A percentile compares a stretch with the other conserved stretches of the same genome.
phyloP scores from a whole-genome alignment of 2,329 filamentous ascomycete species.

The Claviceps sp. region DNA sequence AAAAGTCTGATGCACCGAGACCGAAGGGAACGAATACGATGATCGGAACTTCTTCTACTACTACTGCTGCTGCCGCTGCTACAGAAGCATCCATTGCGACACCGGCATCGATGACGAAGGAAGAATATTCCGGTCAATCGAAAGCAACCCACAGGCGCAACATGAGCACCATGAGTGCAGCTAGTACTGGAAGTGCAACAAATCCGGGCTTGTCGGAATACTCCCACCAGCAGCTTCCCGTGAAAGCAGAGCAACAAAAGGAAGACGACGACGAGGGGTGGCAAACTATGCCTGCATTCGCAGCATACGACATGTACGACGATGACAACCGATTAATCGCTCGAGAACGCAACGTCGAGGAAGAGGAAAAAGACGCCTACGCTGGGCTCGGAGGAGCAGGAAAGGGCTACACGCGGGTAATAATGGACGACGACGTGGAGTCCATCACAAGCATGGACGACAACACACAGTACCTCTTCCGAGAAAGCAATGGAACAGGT shows the following conservation, averaged over 20 bases:
- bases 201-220: constrained; percentile 54
- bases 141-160: constrained; percentile 21
- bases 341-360: constrained; percentile 60
- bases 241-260: constrained; percentile 39
- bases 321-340: constrained; percentile 83
- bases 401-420: constrained; percentile 90
- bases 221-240: constrained; percentile 71
- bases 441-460: constrained; percentile 95
- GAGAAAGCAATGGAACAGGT: constrained; percentile 46
- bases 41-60: neutral
- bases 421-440: constrained; percentile 86
- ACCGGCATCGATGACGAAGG: neutral
- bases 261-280: constrained; percentile 55
- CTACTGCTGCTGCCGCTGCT: neutral
- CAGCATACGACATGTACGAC: constrained; percentile 88
- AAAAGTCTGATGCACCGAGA: neutral
- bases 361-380: constrained; percentile 56
- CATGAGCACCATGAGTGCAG: constrained; percentile 23
- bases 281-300: constrained; percentile 91
- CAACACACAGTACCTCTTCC: constrained; percentile 92
- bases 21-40: neutral
- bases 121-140: constrained; percentile 2
- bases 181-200: constrained; percentile 10
- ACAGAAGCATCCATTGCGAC: neutral
- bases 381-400: constrained; percentile 73